Evolutionary conservation across 139 green algal genomes (phyloP), one percentile per base, ranked within the genome.

Genomic region (Zygnema circumcarinatum): DNA sequence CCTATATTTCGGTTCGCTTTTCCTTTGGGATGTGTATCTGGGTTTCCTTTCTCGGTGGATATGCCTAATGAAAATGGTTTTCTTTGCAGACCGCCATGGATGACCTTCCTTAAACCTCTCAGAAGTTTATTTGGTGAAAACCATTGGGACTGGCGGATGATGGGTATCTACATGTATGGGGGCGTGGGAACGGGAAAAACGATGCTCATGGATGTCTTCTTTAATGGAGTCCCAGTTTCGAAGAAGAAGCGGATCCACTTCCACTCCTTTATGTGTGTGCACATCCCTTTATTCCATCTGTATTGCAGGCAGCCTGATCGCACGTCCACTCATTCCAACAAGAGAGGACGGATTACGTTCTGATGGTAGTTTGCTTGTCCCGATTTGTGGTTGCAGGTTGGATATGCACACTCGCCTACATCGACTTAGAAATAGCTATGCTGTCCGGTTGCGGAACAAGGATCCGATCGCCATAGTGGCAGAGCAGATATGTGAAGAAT

Each of bases 141-240:
- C n/a, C n/a, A n/a, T n/a, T n/a, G n/a, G n/a, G n/a, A n/a, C n/a
- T n/a, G n/a, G n/a, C n/a, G n/a, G n/a, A n/a, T 41, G 11, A 78
- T 22, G 31, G 81, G 81, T 2, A 32, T 87, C 3, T 87, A 87
- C 56, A 2, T 87, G 56, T 87, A 87, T 85, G 81, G 81, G 22
- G 81, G 81, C 11, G 56, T 85, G 2, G 81, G 81, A 68, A 83
- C 56, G 25, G 97, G 97, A 74, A 99, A 99, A 93, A 98, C 96
- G 0, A 98, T 99, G 94, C 91, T 98, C 0, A 98, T 99, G 97
- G 97, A 99, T 85, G 22, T 99, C 67, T 95, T 99, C 38, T 89
- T 83, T 35, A 78, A 42, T 16, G 22, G 2, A 16, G 22, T 56
- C 20, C 53, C 32, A n/a, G 78, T 85, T n/a, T 33, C 11, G 2